Evolutionary conservation across 176 grass and related monocot genomes (phyloP).

Genomic region (Zizania latifolia): DNA sequence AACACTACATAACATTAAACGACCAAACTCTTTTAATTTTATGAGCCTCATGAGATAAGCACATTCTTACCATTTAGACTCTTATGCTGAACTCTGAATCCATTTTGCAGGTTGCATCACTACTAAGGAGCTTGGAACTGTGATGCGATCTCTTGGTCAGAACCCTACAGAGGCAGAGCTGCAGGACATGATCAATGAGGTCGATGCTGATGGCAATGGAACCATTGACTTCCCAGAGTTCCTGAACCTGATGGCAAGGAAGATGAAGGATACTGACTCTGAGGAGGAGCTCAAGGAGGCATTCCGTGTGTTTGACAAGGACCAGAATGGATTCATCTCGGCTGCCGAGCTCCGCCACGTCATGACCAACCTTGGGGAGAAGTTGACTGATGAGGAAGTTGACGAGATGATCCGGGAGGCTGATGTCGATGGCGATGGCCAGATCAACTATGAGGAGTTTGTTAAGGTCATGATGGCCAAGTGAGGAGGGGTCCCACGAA

Average conservation of each 20-base stretch:
- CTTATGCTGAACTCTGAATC: not conserved
- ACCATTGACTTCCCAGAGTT: slow-evolving; percentile 75
- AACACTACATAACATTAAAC: not conserved
- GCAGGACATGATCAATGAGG: slow-evolving; percentile 78
- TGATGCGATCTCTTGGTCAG: slow-evolving; percentile 69
- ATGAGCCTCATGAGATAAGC: not conserved
- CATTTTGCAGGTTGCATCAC: slow-evolving; percentile 54
- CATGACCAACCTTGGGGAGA: slow-evolving; percentile 76
- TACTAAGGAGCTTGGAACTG: slow-evolving; percentile 69
- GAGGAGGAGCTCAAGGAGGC: slow-evolving; percentile 79
- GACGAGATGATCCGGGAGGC: slow-evolving; percentile 74
- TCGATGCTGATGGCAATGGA: slow-evolving; percentile 67
- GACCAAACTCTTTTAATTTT: not conserved
- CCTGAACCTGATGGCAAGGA: slow-evolving; percentile 66
- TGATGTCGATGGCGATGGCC: slow-evolving; percentile 56
- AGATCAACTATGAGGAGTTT: slow-evolving; percentile 73
- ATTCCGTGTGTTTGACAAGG: slow-evolving; percentile 68
- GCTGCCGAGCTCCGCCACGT: slow-evolving; percentile 75
- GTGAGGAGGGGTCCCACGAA: slow-evolving; percentile 37
- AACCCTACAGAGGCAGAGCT: slow-evolving; percentile 71
- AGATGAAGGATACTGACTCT: slow-evolving; percentile 72
- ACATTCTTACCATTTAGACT: not conserved
- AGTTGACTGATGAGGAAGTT: slow-evolving; percentile 60
- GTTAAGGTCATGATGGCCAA: slow-evolving; percentile 85
- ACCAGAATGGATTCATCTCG: slow-evolving; percentile 75